These are phyloP conservation scores for Mortierella sp. DNA, from an alignment of 371 early-diverging fungal genomes.

Conservation along the genomic window DNA sequence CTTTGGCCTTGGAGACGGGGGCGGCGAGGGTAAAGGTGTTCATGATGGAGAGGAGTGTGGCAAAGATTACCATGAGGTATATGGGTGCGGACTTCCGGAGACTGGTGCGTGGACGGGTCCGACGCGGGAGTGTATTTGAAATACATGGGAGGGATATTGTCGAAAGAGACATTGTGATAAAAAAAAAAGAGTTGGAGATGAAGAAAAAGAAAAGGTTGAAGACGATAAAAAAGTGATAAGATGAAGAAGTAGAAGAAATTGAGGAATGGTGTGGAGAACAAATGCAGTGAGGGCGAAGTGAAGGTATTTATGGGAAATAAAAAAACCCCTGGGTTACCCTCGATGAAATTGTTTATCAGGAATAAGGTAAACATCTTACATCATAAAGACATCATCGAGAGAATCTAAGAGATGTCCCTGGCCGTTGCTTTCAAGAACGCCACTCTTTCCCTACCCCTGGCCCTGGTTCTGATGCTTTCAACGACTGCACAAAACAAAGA, in stretches of 20 bases:
- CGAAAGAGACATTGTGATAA: neutral
- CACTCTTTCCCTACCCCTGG: neutral
- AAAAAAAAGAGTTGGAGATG: neutral
- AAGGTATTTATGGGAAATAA: neutral
- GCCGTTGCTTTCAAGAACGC: neutral
- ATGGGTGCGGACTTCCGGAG: conserved; percentile 12
- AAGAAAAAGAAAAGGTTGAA: neutral
- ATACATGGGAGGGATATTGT: conserved; percentile 1
- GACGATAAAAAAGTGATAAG: neutral
- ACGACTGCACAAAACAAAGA: neutral
- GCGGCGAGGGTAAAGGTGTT: conserved; percentile 24
- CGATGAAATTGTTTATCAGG: neutral
- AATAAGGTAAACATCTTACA: conserved; percentile 2
- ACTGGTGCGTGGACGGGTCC: neutral
- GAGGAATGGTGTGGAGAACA: neutral
- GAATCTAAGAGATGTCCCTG: neutral
- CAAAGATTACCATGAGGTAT: conserved; percentile 23
- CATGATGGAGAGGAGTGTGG: conserved; percentile 24
- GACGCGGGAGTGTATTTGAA: conserved; percentile 21
- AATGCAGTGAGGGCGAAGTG: neutral
- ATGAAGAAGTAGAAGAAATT: neutral
- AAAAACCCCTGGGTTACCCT: neutral
- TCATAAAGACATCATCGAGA: conserved; percentile 6
- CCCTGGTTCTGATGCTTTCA: neutral
- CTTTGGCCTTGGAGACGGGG: conserved; percentile 15